Evolutionary conservation across 116 monocot genomes (phyloP).

Genomic region (Iris pallida): DNA sequence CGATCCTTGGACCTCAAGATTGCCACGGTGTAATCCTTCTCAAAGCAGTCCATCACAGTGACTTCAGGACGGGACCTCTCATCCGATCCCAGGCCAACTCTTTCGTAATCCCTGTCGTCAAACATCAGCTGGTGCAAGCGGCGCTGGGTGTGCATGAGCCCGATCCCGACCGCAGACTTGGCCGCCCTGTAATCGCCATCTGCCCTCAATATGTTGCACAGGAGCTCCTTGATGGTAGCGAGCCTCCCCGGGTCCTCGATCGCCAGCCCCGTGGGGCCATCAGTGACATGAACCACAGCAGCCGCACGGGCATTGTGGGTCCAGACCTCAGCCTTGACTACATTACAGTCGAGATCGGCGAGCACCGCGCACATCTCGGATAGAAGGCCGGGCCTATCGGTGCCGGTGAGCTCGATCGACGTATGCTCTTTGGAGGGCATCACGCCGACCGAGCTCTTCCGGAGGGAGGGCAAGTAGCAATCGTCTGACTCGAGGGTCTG

Average conservation of each 20-base stretch:
- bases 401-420: conserved; percentile 64
- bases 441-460: conserved; percentile 42
- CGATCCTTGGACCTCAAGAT: conserved; percentile 32
- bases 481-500: no score
- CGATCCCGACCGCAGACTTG: conserved; percentile 38
- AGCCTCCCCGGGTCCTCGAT: conserved; percentile 52
- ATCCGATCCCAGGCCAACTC: neutral
- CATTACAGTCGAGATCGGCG: conserved; percentile 61
- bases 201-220: conserved; percentile 55
- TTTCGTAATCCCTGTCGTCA: conserved; percentile 44
- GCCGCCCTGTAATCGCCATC: conserved; percentile 43
- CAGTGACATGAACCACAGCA: conserved; percentile 67
- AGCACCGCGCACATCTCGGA: conserved; percentile 80
- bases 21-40: conserved; percentile 33
- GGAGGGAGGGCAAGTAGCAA: no score
- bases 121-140: conserved; percentile 70
- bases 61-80: conserved; percentile 21
- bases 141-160: conserved; percentile 50
- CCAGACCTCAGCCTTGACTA: conserved; percentile 74
- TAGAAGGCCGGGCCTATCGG: conserved; percentile 69
- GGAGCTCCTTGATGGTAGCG: conserved; percentile 45
- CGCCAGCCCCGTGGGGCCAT: conserved; percentile 39
- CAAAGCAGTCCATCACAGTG: conserved; percentile 18
- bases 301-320: conserved; percentile 81
- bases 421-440: conserved; percentile 43